A percentile compares a stretch with the other conserved stretches of the same genome.
Evolutionary conservation across 306 rosid genomes (phyloP).

Genomic region (Aeschynomene evenia): DNA sequence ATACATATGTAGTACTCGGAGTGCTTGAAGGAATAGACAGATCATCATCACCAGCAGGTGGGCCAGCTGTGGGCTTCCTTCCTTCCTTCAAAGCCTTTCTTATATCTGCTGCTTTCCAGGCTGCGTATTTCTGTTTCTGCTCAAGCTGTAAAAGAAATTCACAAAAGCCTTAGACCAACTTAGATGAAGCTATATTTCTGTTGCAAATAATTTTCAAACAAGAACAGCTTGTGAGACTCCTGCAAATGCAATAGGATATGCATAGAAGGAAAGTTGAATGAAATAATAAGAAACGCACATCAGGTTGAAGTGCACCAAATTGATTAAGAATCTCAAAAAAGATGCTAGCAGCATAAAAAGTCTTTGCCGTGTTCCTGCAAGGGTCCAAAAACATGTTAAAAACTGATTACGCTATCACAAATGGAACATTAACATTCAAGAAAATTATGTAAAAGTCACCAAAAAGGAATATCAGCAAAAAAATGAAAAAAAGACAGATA

Average conservation of each 20-base stretch:
- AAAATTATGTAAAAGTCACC: neutral
- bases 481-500: neutral
- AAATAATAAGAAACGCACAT: slow-evolving; percentile 59
- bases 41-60: slow-evolving; percentile 89
- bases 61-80: slow-evolving; percentile 81
- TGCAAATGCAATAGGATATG: slow-evolving; percentile 14
- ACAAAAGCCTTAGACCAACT: slow-evolving; percentile 17
- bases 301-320: slow-evolving; percentile 80
- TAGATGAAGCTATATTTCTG: slow-evolving; percentile 14
- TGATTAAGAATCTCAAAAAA: slow-evolving; percentile 94
- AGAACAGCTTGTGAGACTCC: neutral
- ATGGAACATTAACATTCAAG: neutral
- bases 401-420: neutral
- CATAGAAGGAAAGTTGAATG: slow-evolving; percentile 21
- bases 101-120: slow-evolving; percentile 99
- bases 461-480: neutral
- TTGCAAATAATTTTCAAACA: slow-evolving; percentile 7
- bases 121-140: slow-evolving; percentile 97
- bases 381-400: slow-evolving; percentile 18
- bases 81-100: slow-evolving; percentile 99
- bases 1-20: slow-evolving; percentile 60
- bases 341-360: slow-evolving; percentile 98
- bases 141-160: slow-evolving; percentile 69
- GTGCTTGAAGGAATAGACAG: slow-evolving; percentile 55
- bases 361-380: slow-evolving; percentile 94